A percentile compares a stretch with the other conserved stretches of the same genome.
phyloP scores from a whole-genome alignment of 2,329 filamentous ascomycete species.

The Alternaria sp. region DNA sequence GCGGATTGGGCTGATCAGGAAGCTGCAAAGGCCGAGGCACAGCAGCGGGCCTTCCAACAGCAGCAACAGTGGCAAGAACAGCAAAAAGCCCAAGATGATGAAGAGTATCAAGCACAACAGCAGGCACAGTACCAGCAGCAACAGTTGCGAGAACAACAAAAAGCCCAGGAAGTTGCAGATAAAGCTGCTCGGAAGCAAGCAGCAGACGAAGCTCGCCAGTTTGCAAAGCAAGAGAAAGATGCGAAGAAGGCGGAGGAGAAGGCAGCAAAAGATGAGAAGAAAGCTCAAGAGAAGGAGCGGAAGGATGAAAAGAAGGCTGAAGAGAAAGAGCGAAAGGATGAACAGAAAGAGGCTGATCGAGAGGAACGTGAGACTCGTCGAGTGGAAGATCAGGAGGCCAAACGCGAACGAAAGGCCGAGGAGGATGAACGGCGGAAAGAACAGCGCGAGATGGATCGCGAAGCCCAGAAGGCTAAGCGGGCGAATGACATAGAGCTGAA shows the following conservation, averaged over 20 bases:
- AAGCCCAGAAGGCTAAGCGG: not conserved
- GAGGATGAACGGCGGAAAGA: not conserved
- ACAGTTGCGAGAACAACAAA: not conserved
- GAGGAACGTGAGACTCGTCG: not conserved
- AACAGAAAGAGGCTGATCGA: not conserved
- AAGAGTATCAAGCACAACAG: not conserved
- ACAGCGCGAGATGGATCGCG: not conserved
- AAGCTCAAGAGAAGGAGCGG: not conserved
- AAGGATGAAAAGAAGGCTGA: not conserved
- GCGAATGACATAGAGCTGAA: not conserved
- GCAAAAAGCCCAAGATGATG: not conserved
- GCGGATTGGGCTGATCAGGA: not conserved
- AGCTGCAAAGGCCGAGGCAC: not conserved
- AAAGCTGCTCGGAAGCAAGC: not conserved
- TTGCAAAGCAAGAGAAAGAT: not conserved
- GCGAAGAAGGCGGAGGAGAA: not conserved
- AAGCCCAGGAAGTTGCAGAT: not conserved
- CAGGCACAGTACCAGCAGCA: not conserved
- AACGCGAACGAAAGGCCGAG: not conserved
- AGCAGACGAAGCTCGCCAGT: not conserved
- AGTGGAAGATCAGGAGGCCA: not conserved
- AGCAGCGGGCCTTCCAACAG: not conserved
- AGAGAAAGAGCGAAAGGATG: not conserved
- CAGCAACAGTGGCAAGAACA: not conserved
- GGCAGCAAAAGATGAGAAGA: not conserved